Base-by-base conservation (phyloP, 805 yeast species). In the Grigorovia jiainica region DNA sequence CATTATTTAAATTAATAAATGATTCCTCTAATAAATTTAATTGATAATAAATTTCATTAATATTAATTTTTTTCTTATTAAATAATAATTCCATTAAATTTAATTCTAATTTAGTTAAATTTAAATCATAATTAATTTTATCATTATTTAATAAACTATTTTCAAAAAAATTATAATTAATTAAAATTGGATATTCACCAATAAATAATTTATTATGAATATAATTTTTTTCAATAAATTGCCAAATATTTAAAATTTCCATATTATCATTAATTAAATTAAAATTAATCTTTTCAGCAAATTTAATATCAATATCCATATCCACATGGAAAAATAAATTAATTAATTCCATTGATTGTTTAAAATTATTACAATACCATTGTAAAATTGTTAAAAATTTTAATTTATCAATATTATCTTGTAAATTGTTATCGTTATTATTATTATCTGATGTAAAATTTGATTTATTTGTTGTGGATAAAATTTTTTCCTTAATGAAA, bases 181-280 rank as follows among this genome's bases (percentile, higher is more conserved):
- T 43, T 32, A 53, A 41, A 13, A 46, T 41, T 13, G 57, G 59
- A 7, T 48, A 37, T 37, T 53, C 51, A 29, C 59, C 59, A 23
- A 44, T 43, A 21, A 47, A 44, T n/a, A 53, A 34, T 34, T 53
- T 53, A 25, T 54, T 53, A 49, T 52, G 47, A 21, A 49, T 47
- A 32, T 54, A 54, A 29, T 52, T 53, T 35, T 48, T 48, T 30
- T 42, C 48, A 30, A 52, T 52, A 25, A 50, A 49, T 30, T 53
- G 52, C 57, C 57, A 54, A n/a, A 44, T 38, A 33, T 42, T 20
- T 31, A 47, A 48, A 25, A 43, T 36, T 17, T 42, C 30, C 10
- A 43, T 44, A 39, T 54, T 44, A 18, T 47, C 38, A n/a, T 45
- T 48, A 29, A 50, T 53, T 17, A 48, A 45, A 35, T 52, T 47